Base-by-base conservation (phyloP, 208 protist species). In the Acanthamoeba lenticulata region DNA sequence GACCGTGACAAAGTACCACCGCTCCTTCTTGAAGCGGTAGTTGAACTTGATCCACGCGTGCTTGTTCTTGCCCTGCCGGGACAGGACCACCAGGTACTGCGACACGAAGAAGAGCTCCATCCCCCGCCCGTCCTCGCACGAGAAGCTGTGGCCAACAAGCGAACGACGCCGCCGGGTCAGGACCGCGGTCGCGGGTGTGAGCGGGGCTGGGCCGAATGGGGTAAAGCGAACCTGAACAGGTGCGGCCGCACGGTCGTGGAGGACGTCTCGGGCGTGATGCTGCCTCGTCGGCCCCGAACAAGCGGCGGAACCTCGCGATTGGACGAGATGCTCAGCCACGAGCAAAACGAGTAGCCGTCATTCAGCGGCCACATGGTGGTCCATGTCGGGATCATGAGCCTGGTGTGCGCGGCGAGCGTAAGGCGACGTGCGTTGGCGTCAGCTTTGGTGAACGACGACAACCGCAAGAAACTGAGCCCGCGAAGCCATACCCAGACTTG, bases 321-420 rank as follows among this genome's bases (percentile, higher is more conserved):
- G 42, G 89, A 93, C 27, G 89, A 93, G 27, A 93, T 79, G 65
- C 42, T 93, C 60, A 93, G 32, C 89, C 89, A 93, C 27, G 89
- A 21, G 62, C 62, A 72, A 49, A 93, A 93, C 2, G 60, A 81
- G 36, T 93, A 93, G 19, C 62, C 60, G 44, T 79, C 62, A 42
- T 93, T 72, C 32, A 93, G 44, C 17, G 89, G 62, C 89, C 89
- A 93, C 6, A 38, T 40, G 19, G 89, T 40, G 19, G 7, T 57
- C 83, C 83, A 90, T 21, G 57, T 69, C 5, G 83, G 83, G 9
- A 90, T 42, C 40, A 60, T 42, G 34, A 90, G 13, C 17, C 89
- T 81, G 38, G 62, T 74, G 65, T 2, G 29, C 2, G 27, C n/a
- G n/a, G n/a, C n/a, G n/a, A n/a, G n/a, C n/a, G n/a, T n/a, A n/a